phyloP scores from a whole-genome alignment of 2,329 filamentous ascomycete genomes.

The Diatrype stigma region DNA sequence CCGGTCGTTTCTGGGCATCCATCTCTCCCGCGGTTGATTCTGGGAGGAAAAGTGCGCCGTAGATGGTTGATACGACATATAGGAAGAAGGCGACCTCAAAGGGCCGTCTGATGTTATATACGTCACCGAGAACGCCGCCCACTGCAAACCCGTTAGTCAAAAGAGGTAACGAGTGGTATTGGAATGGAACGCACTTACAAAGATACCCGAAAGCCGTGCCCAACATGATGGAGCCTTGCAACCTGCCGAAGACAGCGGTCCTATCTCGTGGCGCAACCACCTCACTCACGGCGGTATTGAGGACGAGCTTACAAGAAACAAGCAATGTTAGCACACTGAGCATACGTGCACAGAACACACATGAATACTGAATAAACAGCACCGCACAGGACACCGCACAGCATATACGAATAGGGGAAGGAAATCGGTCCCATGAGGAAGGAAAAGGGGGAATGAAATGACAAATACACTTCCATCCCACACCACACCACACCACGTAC shows the following conservation, averaged over 20 bases:
- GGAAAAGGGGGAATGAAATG: not conserved
- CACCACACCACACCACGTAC: not conserved
- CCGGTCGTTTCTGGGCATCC: slow-evolving; percentile 14
- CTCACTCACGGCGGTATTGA: slow-evolving; percentile 67
- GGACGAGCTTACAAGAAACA: slow-evolving; percentile 39
- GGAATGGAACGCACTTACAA: slow-evolving; percentile 28
- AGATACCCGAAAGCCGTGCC: slow-evolving; percentile 62
- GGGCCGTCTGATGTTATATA: slow-evolving; percentile 58
- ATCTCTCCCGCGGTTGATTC: slow-evolving; percentile 18
- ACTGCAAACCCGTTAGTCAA: slow-evolving; percentile 27
- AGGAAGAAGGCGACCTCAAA: slow-evolving; percentile 60
- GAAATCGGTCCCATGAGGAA: not conserved
- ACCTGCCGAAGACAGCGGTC: slow-evolving; percentile 58
- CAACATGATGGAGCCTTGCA: slow-evolving; percentile 65
- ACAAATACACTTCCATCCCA: not conserved
- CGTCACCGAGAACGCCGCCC: slow-evolving; percentile 62
- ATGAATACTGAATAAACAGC: no score
- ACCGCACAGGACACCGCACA: no score
- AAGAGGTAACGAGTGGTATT: not conserved
- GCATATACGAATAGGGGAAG: no score
- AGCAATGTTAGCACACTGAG: slow-evolving; percentile 1
- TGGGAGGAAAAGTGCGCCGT: slow-evolving; percentile 38
- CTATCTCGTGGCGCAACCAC: slow-evolving; percentile 55
- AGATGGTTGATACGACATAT: slow-evolving; percentile 44
- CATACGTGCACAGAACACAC: no score